Base-by-base conservation (phyloP, 139 green algal genomes). In the Chlorella sp. region DNA sequence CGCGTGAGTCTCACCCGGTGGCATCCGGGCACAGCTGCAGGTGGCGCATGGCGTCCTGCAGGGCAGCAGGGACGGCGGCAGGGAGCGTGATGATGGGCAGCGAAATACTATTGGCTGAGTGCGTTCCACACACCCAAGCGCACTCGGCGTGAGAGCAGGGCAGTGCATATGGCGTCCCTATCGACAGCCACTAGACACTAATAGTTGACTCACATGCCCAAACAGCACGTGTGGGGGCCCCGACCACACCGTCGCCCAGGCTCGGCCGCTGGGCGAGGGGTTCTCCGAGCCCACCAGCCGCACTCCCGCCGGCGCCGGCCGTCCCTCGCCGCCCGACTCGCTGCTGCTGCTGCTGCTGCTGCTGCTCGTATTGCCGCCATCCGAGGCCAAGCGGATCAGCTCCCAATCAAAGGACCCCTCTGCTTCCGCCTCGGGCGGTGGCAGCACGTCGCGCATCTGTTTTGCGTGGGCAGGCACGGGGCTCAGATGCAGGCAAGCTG, bases 221-320 rank as follows among this genome's bases (percentile, higher is more conserved):
- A 94, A 94, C 31, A 94, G 80, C 5, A 94, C 84, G 65, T 94
- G 90, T 15, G 66, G 31, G 4, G 90, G 90, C 0, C 88, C 90
- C 15, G 51, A 31, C 86, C 86, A 93, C 5, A 83, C 36, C 5
- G 51, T 29, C 21, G 75, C 89, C 88, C 88, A 91, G 0, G 87
- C n/a, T 1, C 67, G 17, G 38, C 80, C 79, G 41, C 45, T 15
- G 0, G 70, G 70, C 56, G 36, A 68, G 69, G 40, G 53, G n/a
- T 50, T 15, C 69, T 76, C 69, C 0, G 41, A 15, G 14, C 7
- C 69, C 5, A 27, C 2, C 38, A 76, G 69, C 51, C 1, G 14
- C 53, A 64, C 8, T 12, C 23, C 21, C 6, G 38, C n/a, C 27
- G 38, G 53, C 38, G 66, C 41, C n/a, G 29, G 27, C 0, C 27